These are phyloP conservation scores for Aspergillus phoenicis DNA, from an alignment of 2,329 filamentous ascomycete genomes.

Conservation along the genomic window DNA sequence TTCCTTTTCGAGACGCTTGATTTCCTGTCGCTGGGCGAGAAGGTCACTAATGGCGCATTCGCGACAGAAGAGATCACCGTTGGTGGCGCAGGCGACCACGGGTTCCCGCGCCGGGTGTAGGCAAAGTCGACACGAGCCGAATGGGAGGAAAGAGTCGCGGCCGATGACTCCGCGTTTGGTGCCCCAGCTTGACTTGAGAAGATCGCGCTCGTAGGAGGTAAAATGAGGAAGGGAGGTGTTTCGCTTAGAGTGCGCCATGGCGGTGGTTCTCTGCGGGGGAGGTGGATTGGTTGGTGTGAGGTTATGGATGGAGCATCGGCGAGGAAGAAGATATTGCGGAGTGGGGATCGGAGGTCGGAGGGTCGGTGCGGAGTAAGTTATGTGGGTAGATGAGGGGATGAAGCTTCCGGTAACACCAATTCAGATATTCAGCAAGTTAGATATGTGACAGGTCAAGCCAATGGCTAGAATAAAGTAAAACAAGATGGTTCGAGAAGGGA, in stretches of 20 bases:
- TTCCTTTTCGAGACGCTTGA: slow-evolving; percentile 74
- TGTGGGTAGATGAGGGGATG: not conserved
- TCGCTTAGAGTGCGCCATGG: slow-evolving; percentile 65
- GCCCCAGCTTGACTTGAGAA: slow-evolving; percentile 81
- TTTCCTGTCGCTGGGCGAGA: slow-evolving; percentile 87
- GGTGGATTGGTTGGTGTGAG: not conserved
- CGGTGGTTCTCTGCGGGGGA: not conserved
- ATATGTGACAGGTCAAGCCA: not conserved
- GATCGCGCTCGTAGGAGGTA: slow-evolving; percentile 83
- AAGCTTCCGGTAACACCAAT: not conserved
- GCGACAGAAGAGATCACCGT: slow-evolving; percentile 90
- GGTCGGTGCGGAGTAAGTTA: not conserved
- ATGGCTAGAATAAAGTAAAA: not conserved
- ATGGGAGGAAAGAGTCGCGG: slow-evolving; percentile 89
- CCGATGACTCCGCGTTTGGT: slow-evolving; percentile 79
- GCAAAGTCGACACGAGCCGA: slow-evolving; percentile 86
- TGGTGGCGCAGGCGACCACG: slow-evolving; percentile 75
- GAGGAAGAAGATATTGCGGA: slow-evolving; percentile 5
- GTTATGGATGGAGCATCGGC: not conserved
- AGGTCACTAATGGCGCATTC: slow-evolving; percentile 92
- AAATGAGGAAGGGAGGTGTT: slow-evolving; percentile 93
- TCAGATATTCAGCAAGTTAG: not conserved
- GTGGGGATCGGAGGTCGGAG: not conserved
- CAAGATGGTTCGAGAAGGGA: not conserved
- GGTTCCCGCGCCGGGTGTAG: slow-evolving; percentile 79